Base-by-base conservation (phyloP, 2,329 filamentous ascomycete species). In the Venturia effusa region DNA sequence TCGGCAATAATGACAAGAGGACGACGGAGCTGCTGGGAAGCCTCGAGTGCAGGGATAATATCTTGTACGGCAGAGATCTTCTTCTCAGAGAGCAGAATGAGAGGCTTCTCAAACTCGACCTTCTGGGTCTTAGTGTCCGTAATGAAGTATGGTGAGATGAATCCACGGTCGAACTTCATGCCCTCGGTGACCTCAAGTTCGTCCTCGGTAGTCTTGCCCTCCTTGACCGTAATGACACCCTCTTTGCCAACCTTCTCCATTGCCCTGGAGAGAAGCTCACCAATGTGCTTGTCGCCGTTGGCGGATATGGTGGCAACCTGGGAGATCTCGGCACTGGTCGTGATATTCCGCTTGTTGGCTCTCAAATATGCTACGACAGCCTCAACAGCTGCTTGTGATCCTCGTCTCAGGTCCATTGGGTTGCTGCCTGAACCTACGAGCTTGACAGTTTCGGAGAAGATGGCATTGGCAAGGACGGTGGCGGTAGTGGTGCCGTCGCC, bases 201-300 rank as follows among this genome's bases (percentile, higher is more conserved):
- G 71, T 99, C 94, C 73, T 90, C 87, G 75, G 96, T 88, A 66
- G 94, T 97, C 89, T 97, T 99, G 76, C 94, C 94, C 84, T 99
- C 94, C 88, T 99, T 99, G 75, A 97, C 93, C 65, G 94, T 99
- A 78, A 99, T 99, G 74, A 99, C 94, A 83, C 94, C 94, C 83
- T 99, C 94, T 86, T 99, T 99, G 79, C 94, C 94, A 68, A 99
- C 94, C 85, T 96, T 96, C 85, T 99, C 94, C 94, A 99, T 99
- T 71, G 94, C 94, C 75, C 87, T 97, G 75, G 94, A 92, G 77
- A 99, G 94, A 75, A 99, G 86, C 80, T 91, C 88, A 72, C 94
- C 94, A 73, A 99, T 90, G 80, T 97, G 92, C 66, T 86, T 86
- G 76, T 99, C 94, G 70, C 94, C 94, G 80, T 99, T 99, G 77